Percentiles rank a stretch among this genome's conserved stretches.
Conservation (phyloP, 495 filamentous ascomycete genomes). For the Aspergillus cavernicola region DNA sequence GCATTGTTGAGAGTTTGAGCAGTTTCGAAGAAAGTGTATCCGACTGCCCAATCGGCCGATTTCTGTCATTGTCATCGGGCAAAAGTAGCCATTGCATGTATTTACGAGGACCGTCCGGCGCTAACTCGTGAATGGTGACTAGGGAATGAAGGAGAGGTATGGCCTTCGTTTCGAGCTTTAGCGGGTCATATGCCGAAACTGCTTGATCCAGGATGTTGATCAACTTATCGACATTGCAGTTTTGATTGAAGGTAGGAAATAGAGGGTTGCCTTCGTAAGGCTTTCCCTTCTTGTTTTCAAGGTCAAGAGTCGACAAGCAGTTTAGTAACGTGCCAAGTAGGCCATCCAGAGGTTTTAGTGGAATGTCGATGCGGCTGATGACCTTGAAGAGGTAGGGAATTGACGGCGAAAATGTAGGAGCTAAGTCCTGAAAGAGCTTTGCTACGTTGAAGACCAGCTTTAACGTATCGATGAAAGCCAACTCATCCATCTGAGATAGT, state of each 20-base stretch:
- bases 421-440: conserved; percentile 61
- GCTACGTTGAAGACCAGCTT: conserved; percentile 89
- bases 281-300: conserved; percentile 48
- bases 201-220: conserved; percentile 70
- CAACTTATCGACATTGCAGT: conserved; percentile 61
- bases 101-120: conserved; percentile 57
- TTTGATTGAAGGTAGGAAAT: conserved; percentile 64
- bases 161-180: conserved; percentile 63
- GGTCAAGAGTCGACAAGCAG: conserved; percentile 71
- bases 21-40: conserved; percentile 73
- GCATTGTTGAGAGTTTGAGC: conserved; percentile 73
- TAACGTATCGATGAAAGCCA: conserved; percentile 78
- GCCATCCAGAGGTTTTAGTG: conserved; percentile 55
- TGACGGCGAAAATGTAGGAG: conserved; percentile 57
- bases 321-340: conserved; percentile 69
- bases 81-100: conserved; percentile 67
- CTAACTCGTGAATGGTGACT: conserved; percentile 66
- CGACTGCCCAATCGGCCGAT: conserved; percentile 69
- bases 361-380: conserved; percentile 53
- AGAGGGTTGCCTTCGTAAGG: conserved; percentile 43
- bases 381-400: conserved; percentile 72
- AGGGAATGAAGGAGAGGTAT: conserved; percentile 71
- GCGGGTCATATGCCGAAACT: conserved; percentile 54
- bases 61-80: conserved; percentile 76
- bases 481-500: conserved; percentile 62